Base-by-base conservation (phyloP, 768 basidiomycete genomes). In the Royoungia palumana region DNA sequence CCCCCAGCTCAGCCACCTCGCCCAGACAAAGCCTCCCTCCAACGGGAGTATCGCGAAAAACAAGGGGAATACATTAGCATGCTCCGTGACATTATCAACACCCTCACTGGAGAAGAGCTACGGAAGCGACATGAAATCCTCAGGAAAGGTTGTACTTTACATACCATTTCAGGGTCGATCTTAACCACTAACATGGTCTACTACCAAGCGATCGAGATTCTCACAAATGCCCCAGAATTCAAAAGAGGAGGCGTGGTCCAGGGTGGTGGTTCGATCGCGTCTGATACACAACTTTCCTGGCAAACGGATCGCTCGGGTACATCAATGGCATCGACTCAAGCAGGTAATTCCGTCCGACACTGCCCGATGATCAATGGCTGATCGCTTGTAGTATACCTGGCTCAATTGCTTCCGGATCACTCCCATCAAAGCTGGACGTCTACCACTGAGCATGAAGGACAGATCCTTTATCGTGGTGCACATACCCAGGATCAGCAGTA, bases 41-140 rank as follows among this genome's bases (percentile, higher is more conserved):
- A 65, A 35, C 54, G 34, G 35, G 41, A 41, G 21, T 65, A 65
- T 35, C 63, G 64, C 22, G 44, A 55, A 30, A 65, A 50, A 38
- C 63, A 65, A 28, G 35, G 41, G 7, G 56, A 54, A 1, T 51
- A 34, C 35, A 53, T 65, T 19, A 43, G 16, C 2, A 21, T 20
- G 1, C 60, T 65, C n/a, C 49, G 52, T 11, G 39, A 34, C 1
- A 21, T 41, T 38, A 58, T 67, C 39, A 50, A 40, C n/a, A 24
- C 49, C 7, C 37, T 65, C 32, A 67, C 56, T 0, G 48, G 53
- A 16, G 43, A 55, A 10, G 60, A 55, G 21, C 51, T 24, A 2
- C 45, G 28, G 14, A 60, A 46, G 10, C 60, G 64, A 8, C 43
- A 60, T 1, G 65, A 65, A 9, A 50, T 53, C 28, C 28, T 65